Evolutionary conservation across 2,329 filamentous ascomycete genomes (phyloP).

Genomic region (Cytospora leucostoma): DNA sequence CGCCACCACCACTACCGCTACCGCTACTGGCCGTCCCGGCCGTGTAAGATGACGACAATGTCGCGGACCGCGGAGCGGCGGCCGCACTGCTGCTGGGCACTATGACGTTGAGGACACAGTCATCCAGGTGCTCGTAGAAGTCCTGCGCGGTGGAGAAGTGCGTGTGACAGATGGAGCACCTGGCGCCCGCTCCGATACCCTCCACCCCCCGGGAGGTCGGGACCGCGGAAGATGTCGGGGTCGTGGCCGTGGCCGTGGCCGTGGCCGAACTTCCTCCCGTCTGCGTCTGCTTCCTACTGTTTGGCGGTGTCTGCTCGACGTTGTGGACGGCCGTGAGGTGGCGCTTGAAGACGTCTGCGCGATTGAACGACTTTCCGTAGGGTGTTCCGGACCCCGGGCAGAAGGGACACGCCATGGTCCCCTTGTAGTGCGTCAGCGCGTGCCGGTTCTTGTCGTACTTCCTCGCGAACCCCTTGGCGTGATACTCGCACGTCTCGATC

Average conservation of each 20-base stretch:
- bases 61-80: conserved; percentile 37
- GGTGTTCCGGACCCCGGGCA: conserved; percentile 86
- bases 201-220: not conserved
- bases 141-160: conserved; percentile 85
- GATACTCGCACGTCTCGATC: conserved; percentile 89
- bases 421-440: conserved; percentile 95
- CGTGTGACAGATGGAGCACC: conserved; percentile 86
- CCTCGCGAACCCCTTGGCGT: conserved; percentile 88
- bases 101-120: conserved; percentile 62
- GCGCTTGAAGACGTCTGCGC: conserved; percentile 95
- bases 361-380: conserved; percentile 92
- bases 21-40: conserved; percentile 17
- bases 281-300: conserved; percentile 67
- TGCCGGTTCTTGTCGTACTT: conserved; percentile 99
- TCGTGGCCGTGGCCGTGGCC: conserved; percentile 2
- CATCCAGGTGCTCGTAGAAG: conserved; percentile 93
- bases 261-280: conserved; percentile 17
- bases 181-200: conserved; percentile 61
- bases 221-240: not conserved
- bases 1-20: not conserved
- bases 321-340: conserved; percentile 91
- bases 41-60: conserved; percentile 31
- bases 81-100: conserved; percentile 42
- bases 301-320: conserved; percentile 91
- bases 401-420: conserved; percentile 93